phyloP scores from a whole-genome alignment of 331 rosid species.

The Malus hybrid region DNA sequence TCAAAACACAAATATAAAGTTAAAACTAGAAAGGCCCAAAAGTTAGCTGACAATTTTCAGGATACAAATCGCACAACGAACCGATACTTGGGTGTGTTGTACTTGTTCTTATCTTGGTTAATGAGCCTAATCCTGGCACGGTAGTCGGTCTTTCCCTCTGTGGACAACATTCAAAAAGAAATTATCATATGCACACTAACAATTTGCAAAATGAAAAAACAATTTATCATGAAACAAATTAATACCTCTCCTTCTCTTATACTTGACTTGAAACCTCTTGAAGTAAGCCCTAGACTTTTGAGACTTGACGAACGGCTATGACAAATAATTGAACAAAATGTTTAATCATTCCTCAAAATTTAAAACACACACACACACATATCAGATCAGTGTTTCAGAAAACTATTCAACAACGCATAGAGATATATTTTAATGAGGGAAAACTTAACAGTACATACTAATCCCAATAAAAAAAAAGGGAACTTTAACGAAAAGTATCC shows the following conservation, averaged over 20 bases:
- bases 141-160: conserved; percentile 92
- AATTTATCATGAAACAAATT: neutral
- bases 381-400: neutral
- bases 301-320: conserved; percentile 43
- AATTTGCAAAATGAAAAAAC: neutral
- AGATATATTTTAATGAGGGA: too few relatives aligned
- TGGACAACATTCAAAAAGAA: neutral
- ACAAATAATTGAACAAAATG: neutral
- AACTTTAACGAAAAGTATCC: too few relatives aligned
- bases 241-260: conserved; percentile 67
- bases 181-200: neutral
- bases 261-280: conserved; percentile 68
- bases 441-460: too few relatives aligned
- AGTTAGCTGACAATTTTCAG: neutral
- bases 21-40: too few relatives aligned
- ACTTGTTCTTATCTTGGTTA: conserved; percentile 85
- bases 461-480: too few relatives aligned
- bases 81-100: conserved; percentile 79
- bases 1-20: neutral
- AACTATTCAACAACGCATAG: neutral
- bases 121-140: conserved; percentile 77
- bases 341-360: neutral
- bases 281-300: conserved; percentile 58
- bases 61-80: conserved; percentile 86
- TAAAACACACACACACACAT: neutral